Percentiles rank a stretch among this genome's conserved stretches.
Evolutionary conservation across 1,284 basidiomycete species (phyloP).

Genomic region (Sphaerobolus stellatus): DNA sequence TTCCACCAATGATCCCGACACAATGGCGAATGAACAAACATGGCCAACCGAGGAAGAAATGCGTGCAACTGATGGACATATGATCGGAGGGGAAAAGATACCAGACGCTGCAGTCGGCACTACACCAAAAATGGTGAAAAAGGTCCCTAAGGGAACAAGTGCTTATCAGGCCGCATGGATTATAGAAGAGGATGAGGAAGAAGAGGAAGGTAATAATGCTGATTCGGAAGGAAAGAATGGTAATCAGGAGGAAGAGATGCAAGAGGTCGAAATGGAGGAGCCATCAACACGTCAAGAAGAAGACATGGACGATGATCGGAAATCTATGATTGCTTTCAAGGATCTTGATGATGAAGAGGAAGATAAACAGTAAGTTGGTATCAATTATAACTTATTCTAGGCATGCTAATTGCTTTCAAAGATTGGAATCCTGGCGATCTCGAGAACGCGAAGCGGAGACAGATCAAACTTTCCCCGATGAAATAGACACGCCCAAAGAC

Average conservation of each 20-base stretch:
- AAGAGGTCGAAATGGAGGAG: conserved; percentile 66
- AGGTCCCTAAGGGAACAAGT: conserved; percentile 86
- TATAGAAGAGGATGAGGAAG: conserved; percentile 77
- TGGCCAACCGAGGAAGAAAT: conserved; percentile 99
- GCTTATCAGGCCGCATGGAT: conserved; percentile 96
- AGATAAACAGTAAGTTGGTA: conserved; percentile 77
- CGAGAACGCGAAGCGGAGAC: conserved; percentile 59
- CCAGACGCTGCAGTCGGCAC: conserved; percentile 67
- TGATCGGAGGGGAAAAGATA: conserved; percentile 31
- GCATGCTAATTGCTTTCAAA: conserved; percentile 28
- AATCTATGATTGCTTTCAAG: conserved; percentile 56
- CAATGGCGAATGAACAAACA: conserved; percentile 93
- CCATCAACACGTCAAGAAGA: conserved; percentile 51
- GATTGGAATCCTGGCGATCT: conserved; percentile 65
- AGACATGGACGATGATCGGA: conserved; percentile 60
- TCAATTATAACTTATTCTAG: conserved; percentile 17
- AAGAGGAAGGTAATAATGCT: conserved; percentile 48
- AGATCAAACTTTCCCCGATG: conserved; percentile 90
- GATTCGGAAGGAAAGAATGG: conserved; percentile 48
- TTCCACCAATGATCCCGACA: conserved; percentile 85
- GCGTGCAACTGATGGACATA: conserved; percentile 37
- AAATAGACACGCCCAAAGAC: conserved; percentile 94
- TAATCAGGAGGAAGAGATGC: conserved; percentile 35
- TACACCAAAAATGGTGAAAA: conserved; percentile 72
- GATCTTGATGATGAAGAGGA: conserved; percentile 85